A percentile compares a stretch with the other conserved stretches of the same genome.
These are phyloP conservation scores for Yamadazyma diddensiae DNA, from an alignment of 1,139 yeast species.

Conservation along the genomic window DNA sequence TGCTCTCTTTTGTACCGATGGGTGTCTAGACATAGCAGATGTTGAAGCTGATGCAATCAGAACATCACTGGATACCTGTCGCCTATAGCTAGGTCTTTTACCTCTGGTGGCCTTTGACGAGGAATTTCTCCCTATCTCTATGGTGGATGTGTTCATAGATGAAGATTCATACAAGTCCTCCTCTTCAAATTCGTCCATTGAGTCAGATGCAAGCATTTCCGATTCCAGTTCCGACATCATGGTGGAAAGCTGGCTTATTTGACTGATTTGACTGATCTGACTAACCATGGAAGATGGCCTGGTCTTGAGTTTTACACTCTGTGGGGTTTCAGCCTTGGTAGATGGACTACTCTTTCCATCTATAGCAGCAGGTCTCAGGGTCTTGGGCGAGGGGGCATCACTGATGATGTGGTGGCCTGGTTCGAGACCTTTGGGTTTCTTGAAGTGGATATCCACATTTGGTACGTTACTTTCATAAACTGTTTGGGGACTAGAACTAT, in stretches of 20 bases:
- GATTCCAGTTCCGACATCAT: slow-evolving; percentile 47
- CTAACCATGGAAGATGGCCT: slow-evolving; percentile 70
- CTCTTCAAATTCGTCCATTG: slow-evolving; percentile 41
- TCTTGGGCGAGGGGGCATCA: neutral
- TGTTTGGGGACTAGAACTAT: slow-evolving; percentile 17
- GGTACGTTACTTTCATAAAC: too few species aligned
- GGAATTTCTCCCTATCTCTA: slow-evolving; percentile 8
- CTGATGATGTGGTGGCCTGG: too few species aligned
- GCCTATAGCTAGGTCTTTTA: slow-evolving; percentile 33
- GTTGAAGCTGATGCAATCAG: slow-evolving; percentile 36
- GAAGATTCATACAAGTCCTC: slow-evolving; percentile 19
- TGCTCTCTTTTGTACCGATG: slow-evolving; percentile 19
- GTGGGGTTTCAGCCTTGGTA: neutral
- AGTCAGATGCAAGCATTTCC: slow-evolving; percentile 42
- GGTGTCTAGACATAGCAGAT: slow-evolving; percentile 19
- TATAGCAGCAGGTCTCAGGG: neutral
- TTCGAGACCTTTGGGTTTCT: too few species aligned
- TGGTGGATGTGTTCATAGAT: slow-evolving; percentile 13
- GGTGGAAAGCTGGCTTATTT: slow-evolving; percentile 55
- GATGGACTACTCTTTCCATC: neutral
- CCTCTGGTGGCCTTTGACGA: slow-evolving; percentile 5
- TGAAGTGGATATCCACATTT: too few species aligned
- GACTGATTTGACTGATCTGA: slow-evolving; percentile 55
- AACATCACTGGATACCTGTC: slow-evolving; percentile 37
- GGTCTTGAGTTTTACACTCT: slow-evolving; percentile 11